Evolutionary conservation across 768 basidiomycete genomes (phyloP).

Genomic region (Termitomyces titanicus): DNA sequence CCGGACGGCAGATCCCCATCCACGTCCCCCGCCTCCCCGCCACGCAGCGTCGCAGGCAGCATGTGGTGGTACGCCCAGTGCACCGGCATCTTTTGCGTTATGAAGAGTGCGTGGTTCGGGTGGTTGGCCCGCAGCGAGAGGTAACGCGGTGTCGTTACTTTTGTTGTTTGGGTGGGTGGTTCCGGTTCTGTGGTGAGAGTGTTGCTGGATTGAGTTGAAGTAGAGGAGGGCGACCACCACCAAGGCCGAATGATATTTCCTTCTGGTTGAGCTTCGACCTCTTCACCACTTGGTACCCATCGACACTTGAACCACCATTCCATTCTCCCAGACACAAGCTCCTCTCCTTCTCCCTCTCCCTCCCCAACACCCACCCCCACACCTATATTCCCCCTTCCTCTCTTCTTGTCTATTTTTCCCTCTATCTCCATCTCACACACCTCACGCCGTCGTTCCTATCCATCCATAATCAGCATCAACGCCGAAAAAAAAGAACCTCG

Average conservation of each 20-base stretch:
- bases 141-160: slow-evolving; percentile 15
- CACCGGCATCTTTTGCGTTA: neutral
- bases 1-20: slow-evolving; percentile 39
- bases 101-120: slow-evolving; percentile 15
- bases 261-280: slow-evolving; percentile 12
- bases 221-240: slow-evolving; percentile 27
- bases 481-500: neutral
- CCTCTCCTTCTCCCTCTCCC: neutral
- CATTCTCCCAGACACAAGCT: slow-evolving; percentile 27
- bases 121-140: slow-evolving; percentile 11
- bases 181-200: neutral
- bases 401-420: neutral
- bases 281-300: slow-evolving; percentile 52
- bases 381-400: neutral
- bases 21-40: slow-evolving; percentile 21
- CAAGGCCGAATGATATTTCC: slow-evolving; percentile 16
- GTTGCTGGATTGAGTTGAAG: neutral
- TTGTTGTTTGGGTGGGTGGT: neutral
- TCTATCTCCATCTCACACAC: neutral
- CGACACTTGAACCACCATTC: slow-evolving; percentile 43
- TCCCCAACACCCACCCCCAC: neutral
- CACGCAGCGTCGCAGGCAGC: slow-evolving; percentile 23
- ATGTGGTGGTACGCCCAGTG: slow-evolving; percentile 7
- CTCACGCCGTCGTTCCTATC: neutral
- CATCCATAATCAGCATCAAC: neutral